Evolutionary conservation across 202 grass and related monocot species (phyloP), one percentile per base, ranked within the genome.

Genomic region (Carex arenaria): DNA sequence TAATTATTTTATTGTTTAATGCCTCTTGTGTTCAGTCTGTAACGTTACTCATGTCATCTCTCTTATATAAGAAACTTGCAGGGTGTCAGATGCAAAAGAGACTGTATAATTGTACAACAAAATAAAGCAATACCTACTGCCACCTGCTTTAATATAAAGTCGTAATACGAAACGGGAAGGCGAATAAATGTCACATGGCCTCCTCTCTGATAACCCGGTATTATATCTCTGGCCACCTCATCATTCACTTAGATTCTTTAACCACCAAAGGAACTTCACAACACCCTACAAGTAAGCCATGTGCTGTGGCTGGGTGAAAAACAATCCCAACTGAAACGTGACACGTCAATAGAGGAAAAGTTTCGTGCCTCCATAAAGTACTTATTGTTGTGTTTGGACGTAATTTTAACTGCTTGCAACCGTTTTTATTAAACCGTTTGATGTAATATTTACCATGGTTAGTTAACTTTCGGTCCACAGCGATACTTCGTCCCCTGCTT

Each of bases 81-180:
- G 80, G 61, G 64, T 67, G 43, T 53, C 62, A 82, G 80, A 38
- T 53, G 19, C 61, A 65, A 82, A 82, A 68, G 61, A 53, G 49
- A 23, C 32, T 23, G 78, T 64, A 80, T 80, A 80, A 80, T 64
- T 80, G 78, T 80, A 80, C 32, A 61, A 31, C 2, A 20, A 82
- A 55, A 69, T 47, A 66, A 82, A 82, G 79, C 42, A 67, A 82
- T 82, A 82, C 79, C 40, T 67, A 67, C 61, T 82, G 10, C 61
- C 40, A 56, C 45, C 80, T 82, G 64, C 63, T 67, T 82, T 78
- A 85, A 85, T 65, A 30, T 78, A 85, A 76, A 85, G 83, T 78
- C 60, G 83, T 85, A 64, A 77, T 77, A 78, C 45, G 68, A 85
- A 85, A 85, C 60, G 83, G 83, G 61, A 85, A 73, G 83, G 53